These are phyloP conservation scores for Aureobasidium subglaciale DNA, from an alignment of 2,329 filamentous ascomycete species.

Conservation along the genomic window DNA sequence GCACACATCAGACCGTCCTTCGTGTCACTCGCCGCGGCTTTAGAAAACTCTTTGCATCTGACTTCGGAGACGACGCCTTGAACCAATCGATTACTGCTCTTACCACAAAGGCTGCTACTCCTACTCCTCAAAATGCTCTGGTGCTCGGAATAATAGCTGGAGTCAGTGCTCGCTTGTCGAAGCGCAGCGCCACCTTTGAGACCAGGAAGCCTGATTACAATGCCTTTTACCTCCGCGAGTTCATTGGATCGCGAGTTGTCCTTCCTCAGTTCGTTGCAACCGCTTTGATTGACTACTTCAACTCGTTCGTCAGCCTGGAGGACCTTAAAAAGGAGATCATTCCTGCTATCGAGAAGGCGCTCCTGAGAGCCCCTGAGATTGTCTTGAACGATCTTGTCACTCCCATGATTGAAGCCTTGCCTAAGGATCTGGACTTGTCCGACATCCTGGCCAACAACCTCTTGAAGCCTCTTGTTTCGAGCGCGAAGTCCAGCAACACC, in stretches of 20 bases:
- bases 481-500: slow-evolving; percentile 82
- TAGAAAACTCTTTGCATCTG: slow-evolving; percentile 60
- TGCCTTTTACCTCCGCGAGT: slow-evolving; percentile 76
- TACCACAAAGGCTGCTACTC: slow-evolving; percentile 57
- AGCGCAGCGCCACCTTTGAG: slow-evolving; percentile 56
- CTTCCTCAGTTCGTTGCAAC: slow-evolving; percentile 65
- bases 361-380: slow-evolving; percentile 84
- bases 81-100: slow-evolving; percentile 58
- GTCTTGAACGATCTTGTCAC: slow-evolving; percentile 73
- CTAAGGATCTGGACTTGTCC: slow-evolving; percentile 67
- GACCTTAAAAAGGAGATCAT: slow-evolving; percentile 71
- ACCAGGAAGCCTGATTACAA: slow-evolving; percentile 65
- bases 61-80: slow-evolving; percentile 55
- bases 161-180: slow-evolving; percentile 66
- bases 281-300: slow-evolving; percentile 76
- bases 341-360: slow-evolving; percentile 77
- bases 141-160: slow-evolving; percentile 82
- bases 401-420: slow-evolving; percentile 63
- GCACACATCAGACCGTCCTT: slow-evolving; percentile 65
- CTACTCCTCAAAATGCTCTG: slow-evolving; percentile 63
- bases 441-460: slow-evolving; percentile 63
- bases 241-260: slow-evolving; percentile 68
- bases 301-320: slow-evolving; percentile 61
- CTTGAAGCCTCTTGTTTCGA: slow-evolving; percentile 80
- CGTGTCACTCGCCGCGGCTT: slow-evolving; percentile 73